Evolutionary conservation across 2,329 filamentous ascomycete species (phyloP).

Genomic region (Sporothrix protearum): DNA sequence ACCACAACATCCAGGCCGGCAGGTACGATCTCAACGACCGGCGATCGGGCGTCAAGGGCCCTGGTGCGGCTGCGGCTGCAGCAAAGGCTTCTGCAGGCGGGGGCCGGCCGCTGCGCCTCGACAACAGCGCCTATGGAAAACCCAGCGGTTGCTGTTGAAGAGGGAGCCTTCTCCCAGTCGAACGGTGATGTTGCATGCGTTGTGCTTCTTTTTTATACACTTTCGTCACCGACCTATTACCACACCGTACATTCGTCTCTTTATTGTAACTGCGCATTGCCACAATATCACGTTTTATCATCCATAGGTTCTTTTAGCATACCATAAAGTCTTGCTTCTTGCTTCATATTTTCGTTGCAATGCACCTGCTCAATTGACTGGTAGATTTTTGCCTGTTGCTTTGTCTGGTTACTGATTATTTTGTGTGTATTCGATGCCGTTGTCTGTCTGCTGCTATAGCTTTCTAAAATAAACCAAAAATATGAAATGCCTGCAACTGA

Average conservation of each 20-base stretch:
- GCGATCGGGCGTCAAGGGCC: constrained; percentile 82
- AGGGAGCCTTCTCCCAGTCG: not conserved
- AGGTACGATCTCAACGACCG: constrained; percentile 93
- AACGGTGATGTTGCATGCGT: not conserved
- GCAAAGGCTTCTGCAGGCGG: constrained; percentile 34
- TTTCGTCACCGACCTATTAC: not conserved
- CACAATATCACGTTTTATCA: not conserved
- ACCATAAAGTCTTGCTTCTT: no score
- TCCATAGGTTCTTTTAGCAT: not conserved
- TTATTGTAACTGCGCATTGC: not conserved
- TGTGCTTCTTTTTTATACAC: not conserved
- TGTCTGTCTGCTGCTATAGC: not conserved
- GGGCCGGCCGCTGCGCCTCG: constrained; percentile 41
- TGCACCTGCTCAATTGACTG: not conserved
- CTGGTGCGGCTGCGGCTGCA: constrained; percentile 37
- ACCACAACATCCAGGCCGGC: constrained; percentile 92
- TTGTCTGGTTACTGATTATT: not conserved
- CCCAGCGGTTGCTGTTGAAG: constrained; percentile 37
- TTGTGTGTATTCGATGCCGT: not conserved
- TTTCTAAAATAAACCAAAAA: not conserved
- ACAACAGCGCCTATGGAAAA: constrained; percentile 38
- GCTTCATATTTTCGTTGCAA: not conserved
- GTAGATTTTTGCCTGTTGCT: not conserved
- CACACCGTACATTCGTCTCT: constrained; percentile 4
- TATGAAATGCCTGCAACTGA: not conserved